phyloP scores from a whole-genome alignment of 495 filamentous ascomycete species.

The Cladorrhinum samala region DNA sequence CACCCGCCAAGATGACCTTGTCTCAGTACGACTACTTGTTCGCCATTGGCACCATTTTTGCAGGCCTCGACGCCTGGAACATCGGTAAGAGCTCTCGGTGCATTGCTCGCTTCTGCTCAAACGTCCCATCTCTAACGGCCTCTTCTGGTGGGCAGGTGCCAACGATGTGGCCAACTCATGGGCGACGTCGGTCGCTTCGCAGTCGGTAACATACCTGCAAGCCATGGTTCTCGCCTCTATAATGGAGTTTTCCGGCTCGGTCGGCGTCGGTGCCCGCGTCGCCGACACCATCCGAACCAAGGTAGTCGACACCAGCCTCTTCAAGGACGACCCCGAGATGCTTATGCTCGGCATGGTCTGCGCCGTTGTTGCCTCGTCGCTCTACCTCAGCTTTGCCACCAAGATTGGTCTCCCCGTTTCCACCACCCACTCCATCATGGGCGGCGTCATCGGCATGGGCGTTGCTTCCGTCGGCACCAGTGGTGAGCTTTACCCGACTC shows the following conservation, averaged over 20 bases:
- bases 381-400: slow-evolving; percentile 57
- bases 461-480: slow-evolving; percentile 48
- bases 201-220: slow-evolving; percentile 59
- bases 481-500: slow-evolving; percentile 40
- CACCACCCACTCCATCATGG: slow-evolving; percentile 60
- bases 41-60: slow-evolving; percentile 70
- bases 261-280: slow-evolving; percentile 58
- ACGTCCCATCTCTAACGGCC: slow-evolving; percentile 8
- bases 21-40: slow-evolving; percentile 64
- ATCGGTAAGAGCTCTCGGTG: slow-evolving; percentile 36
- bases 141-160: too few relatives aligned
- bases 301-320: slow-evolving; percentile 51
- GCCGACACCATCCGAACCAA: slow-evolving; percentile 63
- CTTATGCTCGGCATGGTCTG: slow-evolving; percentile 60
- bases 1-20: slow-evolving; percentile 29
- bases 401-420: slow-evolving; percentile 52
- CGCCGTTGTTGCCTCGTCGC: slow-evolving; percentile 52
- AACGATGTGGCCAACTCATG: slow-evolving; percentile 77
- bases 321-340: slow-evolving; percentile 45
- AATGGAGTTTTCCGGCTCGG: slow-evolving; percentile 61
- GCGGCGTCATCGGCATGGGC: slow-evolving; percentile 58
- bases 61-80: slow-evolving; percentile 67
- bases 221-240: slow-evolving; percentile 62
- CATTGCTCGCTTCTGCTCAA: background rate
- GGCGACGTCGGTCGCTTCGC: slow-evolving; percentile 63